These are phyloP conservation scores for Hypholoma fasciculare DNA, from an alignment of 768 basidiomycete genomes.

Conservation along the genomic window DNA sequence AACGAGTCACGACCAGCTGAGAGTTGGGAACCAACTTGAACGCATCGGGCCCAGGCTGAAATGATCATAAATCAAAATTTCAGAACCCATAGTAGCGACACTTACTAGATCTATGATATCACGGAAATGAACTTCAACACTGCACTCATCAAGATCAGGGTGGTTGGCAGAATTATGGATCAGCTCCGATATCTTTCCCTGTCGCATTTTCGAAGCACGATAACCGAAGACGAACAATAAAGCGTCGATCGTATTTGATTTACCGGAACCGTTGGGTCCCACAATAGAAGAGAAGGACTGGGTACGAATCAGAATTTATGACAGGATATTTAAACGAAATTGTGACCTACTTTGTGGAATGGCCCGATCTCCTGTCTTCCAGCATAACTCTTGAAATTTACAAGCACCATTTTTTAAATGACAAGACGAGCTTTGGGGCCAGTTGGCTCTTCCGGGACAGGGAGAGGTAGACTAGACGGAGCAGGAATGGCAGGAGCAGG, in stretches of 20 bases:
- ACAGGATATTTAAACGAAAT: background rate
- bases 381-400: constrained; percentile 98
- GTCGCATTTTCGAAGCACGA: constrained; percentile 95
- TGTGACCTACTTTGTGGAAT: constrained; percentile 83
- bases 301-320: background rate
- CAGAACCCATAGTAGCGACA: constrained; percentile 5
- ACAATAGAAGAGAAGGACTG: constrained; percentile 98
- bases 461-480: constrained; percentile 31
- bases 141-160: constrained; percentile 83
- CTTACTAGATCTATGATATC: constrained; percentile 91
- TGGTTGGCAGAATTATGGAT: constrained; percentile 94
- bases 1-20: constrained; percentile 80
- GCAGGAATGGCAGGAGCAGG: constrained; percentile 38
- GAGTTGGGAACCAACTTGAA: constrained; percentile 83
- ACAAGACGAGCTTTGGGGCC: constrained; percentile 78
- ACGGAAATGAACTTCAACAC: constrained; percentile 95
- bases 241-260: constrained; percentile 98
- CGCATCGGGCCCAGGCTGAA: constrained; percentile 86
- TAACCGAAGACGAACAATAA: constrained; percentile 98
- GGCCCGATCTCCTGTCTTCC: constrained; percentile 97
- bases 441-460: constrained; percentile 50
- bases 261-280: constrained; percentile 97
- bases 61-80: background rate
- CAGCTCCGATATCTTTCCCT: constrained; percentile 93
- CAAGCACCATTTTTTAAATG: constrained; percentile 90